Conservation (phyloP, 345 rosid genomes). For the Xanthoceras sorbifolium region DNA sequence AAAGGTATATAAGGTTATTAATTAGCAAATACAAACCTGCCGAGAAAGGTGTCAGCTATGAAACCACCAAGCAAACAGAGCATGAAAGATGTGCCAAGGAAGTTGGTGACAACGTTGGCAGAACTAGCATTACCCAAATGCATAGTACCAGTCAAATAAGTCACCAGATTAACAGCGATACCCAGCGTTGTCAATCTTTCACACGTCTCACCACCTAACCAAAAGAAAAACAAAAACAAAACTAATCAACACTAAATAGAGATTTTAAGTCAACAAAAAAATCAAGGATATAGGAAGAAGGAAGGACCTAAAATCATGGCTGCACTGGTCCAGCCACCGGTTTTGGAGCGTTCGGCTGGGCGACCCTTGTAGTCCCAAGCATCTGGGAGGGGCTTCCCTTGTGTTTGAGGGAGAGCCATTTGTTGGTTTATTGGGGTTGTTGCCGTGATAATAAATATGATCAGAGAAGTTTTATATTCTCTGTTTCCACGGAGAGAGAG, state of each 20-base stretch:
- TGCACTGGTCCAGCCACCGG: slow-evolving; percentile 93
- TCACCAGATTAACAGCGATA: slow-evolving; percentile 89
- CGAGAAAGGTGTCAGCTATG: slow-evolving; percentile 93
- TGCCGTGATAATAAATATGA: neutral
- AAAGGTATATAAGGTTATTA: neutral
- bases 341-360: slow-evolving; percentile 55
- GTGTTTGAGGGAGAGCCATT: slow-evolving; percentile 58
- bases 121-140: slow-evolving; percentile 84
- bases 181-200: slow-evolving; percentile 95
- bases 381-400: slow-evolving; percentile 56
- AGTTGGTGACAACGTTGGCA: slow-evolving; percentile 89
- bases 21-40: slow-evolving; percentile 46
- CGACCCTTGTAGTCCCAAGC: slow-evolving; percentile 96
- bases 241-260: neutral
- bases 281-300: neutral
- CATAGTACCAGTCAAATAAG: slow-evolving; percentile 89
- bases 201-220: slow-evolving; percentile 69
- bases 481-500: slow-evolving; percentile 23
- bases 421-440: neutral
- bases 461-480: too few species aligned
- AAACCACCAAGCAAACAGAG: slow-evolving; percentile 93
- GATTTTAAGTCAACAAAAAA: neutral
- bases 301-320: slow-evolving; percentile 86
- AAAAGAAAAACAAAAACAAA: neutral
- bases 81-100: slow-evolving; percentile 96